Percentiles rank a stretch among this genome's conserved stretches.
These are phyloP conservation scores for Calcarisporium arbuscula DNA, from an alignment of 2,329 filamentous ascomycete species.

Conservation along the genomic window DNA sequence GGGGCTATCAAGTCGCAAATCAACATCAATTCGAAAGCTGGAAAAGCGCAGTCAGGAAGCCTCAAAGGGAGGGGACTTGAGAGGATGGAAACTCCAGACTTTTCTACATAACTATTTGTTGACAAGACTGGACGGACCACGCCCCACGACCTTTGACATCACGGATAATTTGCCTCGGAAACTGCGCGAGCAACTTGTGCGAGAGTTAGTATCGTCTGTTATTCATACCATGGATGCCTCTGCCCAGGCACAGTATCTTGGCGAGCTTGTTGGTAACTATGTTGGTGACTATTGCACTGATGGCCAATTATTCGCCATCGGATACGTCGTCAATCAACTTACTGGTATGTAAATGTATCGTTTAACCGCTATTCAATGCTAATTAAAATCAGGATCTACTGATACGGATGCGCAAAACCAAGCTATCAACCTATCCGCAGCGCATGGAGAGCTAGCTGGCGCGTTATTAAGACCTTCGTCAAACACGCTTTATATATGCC, in stretches of 20 bases:
- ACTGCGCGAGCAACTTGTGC: slow-evolving; percentile 24
- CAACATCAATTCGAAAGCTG: slow-evolving; percentile 26
- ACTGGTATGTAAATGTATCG: slow-evolving; percentile 33
- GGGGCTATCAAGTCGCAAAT: slow-evolving; percentile 17
- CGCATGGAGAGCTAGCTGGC: slow-evolving; percentile 35
- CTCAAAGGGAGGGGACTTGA: slow-evolving; percentile 27
- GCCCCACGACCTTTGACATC: slow-evolving; percentile 26
- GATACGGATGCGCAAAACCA: slow-evolving; percentile 20
- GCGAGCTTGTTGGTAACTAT: slow-evolving; percentile 28
- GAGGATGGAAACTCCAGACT: slow-evolving; percentile 40
- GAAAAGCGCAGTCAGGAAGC: slow-evolving; percentile 27
- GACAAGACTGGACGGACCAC: slow-evolving; percentile 21
- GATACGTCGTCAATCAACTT: slow-evolving; percentile 33
- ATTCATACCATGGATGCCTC: slow-evolving; percentile 24
- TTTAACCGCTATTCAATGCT: not conserved
- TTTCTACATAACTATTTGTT: slow-evolving; percentile 35
- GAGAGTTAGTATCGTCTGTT: slow-evolving; percentile 23
- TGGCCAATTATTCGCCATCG: slow-evolving; percentile 38
- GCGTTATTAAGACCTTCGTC: slow-evolving; percentile 24
- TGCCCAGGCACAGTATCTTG: slow-evolving; percentile 31
- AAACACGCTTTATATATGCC: slow-evolving; percentile 32
- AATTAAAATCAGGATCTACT: slow-evolving; percentile 16
- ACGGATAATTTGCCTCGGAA: slow-evolving; percentile 21
- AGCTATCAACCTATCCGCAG: slow-evolving; percentile 30
- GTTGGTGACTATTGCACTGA: slow-evolving; percentile 23